Percentiles rank a stretch among this genome's conserved stretches.
These are phyloP conservation scores for Stagonosporopsis cucurbitacearum DNA, from an alignment of 2,329 filamentous ascomycete genomes.

Conservation along the genomic window DNA sequence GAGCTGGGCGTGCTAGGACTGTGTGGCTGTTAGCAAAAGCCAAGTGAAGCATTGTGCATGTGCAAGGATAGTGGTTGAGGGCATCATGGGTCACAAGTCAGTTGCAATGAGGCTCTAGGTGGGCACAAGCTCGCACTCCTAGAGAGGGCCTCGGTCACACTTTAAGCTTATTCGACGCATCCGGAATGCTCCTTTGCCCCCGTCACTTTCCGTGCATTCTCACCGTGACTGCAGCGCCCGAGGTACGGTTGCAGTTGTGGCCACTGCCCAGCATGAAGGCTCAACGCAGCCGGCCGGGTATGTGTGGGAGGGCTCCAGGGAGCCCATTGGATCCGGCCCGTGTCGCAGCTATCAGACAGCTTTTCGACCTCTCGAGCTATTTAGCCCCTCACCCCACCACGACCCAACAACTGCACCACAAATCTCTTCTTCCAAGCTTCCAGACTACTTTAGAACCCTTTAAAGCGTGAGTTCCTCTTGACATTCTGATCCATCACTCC, in stretches of 20 bases:
- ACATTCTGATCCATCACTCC: constrained; percentile 12
- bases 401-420: constrained; percentile 30
- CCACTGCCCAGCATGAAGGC: constrained; percentile 22
- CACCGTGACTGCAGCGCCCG: constrained; percentile 30
- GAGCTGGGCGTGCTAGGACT: constrained; percentile 27
- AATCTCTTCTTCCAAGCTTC: constrained; percentile 31
- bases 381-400: constrained; percentile 36
- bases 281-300: constrained; percentile 41
- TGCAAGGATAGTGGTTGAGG: constrained; percentile 27
- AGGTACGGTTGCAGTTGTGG: constrained; percentile 35
- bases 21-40: constrained; percentile 20
- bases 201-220: constrained; percentile 35
- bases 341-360: constrained; percentile 39
- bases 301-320: constrained; percentile 35
- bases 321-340: constrained; percentile 40
- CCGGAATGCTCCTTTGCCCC: constrained; percentile 22
- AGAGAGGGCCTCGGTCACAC: constrained; percentile 21
- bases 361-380: constrained; percentile 21
- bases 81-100: constrained; percentile 12
- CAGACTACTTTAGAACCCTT: constrained; percentile 26
- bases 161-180: constrained; percentile 21
- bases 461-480: constrained; percentile 31
- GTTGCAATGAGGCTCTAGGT: constrained; percentile 16
- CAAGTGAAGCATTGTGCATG: constrained; percentile 28
- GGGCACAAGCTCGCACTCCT: constrained; percentile 6